Base-by-base conservation (phyloP, 768 basidiomycete species). In the Pulveroboletus sp. region DNA sequence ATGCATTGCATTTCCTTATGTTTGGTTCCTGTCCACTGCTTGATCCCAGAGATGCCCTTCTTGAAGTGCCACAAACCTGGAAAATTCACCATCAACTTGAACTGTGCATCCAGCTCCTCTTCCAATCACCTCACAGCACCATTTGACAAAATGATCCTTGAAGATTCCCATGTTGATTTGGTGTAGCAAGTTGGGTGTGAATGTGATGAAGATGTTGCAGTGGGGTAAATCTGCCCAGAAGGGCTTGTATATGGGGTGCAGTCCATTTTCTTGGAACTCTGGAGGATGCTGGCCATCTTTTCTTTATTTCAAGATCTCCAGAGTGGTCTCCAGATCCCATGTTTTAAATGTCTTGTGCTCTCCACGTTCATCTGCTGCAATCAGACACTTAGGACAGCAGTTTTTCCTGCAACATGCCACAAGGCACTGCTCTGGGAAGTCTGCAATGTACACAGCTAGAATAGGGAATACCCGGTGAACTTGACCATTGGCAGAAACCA, bases 131-230 rank as follows among this genome's bases (percentile, higher is more conserved):
- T 31, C 14, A 4, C 55, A 59, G 17, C 56, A 63, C 74, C 76
- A 77, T 2, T 51, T 61, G 0, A 70, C 61, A 2, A 74, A 43
- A 42, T 77, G 75, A n/a, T n/a, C 69, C 42, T 74, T 73, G 63
- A 77, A 73, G 0, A 74, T 41, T 0, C 77, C 76, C 51, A 78
- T 73, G 55, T 76, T 68, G 0, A 79, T 54, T 55, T 78, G 75
- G 49, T 80, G 77, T 4, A 78, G 68, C 9, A 76, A 29, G 60
- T 76, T 62, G 11, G 71, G 68, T 0, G 70, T 72, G 19, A 78
- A 49, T 10, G 46, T 61, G 0, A 19, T 0, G 51, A 71, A 73
- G 32, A 79, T 60, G 20, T 60, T 44, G 32, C 41, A 23, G 11
- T 30, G 20, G 0, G 54, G 53, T 7, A 36, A 19, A 36, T n/a